Conservation (phyloP, 2,329 filamentous ascomycete species). For the Sordariomycetes sp. region DNA sequence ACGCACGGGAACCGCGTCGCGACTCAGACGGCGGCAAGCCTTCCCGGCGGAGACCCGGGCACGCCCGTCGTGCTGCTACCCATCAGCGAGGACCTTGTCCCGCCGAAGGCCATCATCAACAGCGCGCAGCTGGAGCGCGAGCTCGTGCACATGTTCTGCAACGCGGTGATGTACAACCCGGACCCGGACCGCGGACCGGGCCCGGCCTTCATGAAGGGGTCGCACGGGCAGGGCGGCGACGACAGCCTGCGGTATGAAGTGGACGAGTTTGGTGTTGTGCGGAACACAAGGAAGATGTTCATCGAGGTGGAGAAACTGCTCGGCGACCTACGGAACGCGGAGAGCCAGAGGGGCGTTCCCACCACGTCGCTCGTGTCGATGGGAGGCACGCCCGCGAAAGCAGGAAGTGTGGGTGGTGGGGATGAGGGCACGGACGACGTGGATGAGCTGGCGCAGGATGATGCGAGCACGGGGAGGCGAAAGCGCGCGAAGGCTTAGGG, state of each 20-base stretch:
- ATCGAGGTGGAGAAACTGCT: slow-evolving; percentile 74
- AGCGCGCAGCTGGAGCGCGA: slow-evolving; percentile 87
- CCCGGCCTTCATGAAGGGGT: slow-evolving; percentile 41
- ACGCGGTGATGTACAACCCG: slow-evolving; percentile 96
- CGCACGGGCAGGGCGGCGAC: slow-evolving; percentile 22
- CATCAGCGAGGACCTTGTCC: slow-evolving; percentile 65
- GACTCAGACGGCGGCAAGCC: slow-evolving; percentile 45
- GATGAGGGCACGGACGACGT: slow-evolving; percentile 37
- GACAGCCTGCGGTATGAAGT: slow-evolving; percentile 50
- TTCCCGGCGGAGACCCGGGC: slow-evolving; percentile 48
- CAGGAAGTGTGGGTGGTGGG: slow-evolving; percentile 10
- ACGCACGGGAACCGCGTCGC: slow-evolving; percentile 60
- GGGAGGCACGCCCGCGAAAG: slow-evolving; percentile 8
- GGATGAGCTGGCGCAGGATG: slow-evolving; percentile 34
- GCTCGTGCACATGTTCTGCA: slow-evolving; percentile 92
- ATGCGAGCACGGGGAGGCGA: slow-evolving; percentile 7
- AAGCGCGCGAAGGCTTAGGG: slow-evolving; percentile 5
- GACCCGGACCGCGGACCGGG: slow-evolving; percentile 65
- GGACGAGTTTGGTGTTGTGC: slow-evolving; percentile 78
- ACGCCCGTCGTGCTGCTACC: slow-evolving; percentile 52
- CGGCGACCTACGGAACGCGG: slow-evolving; percentile 63
- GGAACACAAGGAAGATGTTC: slow-evolving; percentile 83
- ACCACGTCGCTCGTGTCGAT: slow-evolving; percentile 15
- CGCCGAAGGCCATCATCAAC: slow-evolving; percentile 86
- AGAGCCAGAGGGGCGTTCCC: slow-evolving; percentile 40